These are phyloP conservation scores for Tinospora cordifolia DNA, from an alignment of 164 flowering plant genomes.

Conservation along the genomic window DNA sequence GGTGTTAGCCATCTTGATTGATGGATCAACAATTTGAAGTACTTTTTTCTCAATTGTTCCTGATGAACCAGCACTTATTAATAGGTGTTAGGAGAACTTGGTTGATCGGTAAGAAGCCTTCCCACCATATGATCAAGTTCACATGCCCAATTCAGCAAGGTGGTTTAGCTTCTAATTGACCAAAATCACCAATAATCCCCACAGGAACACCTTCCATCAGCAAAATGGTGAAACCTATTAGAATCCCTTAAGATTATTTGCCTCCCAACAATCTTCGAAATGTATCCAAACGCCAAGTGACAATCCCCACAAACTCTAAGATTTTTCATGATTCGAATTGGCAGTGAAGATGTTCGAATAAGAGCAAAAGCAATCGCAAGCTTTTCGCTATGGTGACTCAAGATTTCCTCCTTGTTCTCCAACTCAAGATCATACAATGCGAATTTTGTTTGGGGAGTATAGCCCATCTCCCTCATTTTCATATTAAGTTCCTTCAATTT, in stretches of 20 bases:
- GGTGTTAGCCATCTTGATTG: no score
- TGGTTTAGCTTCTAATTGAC: not conserved
- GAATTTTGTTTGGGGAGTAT: slow-evolving; percentile 58
- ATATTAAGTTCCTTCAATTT: slow-evolving; percentile 48
- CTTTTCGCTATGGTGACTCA: slow-evolving; percentile 81
- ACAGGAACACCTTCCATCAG: slow-evolving; percentile 79
- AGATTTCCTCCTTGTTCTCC: slow-evolving; percentile 74
- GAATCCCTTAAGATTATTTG: slow-evolving; percentile 66
- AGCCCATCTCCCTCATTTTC: slow-evolving; percentile 66
- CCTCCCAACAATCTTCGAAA: slow-evolving; percentile 55
- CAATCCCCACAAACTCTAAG: slow-evolving; percentile 88
- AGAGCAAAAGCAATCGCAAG: slow-evolving; percentile 85
- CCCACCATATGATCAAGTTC: no score
- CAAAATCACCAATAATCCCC: slow-evolving; percentile 53
- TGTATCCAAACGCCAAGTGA: slow-evolving; percentile 62
- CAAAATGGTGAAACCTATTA: slow-evolving; percentile 80
- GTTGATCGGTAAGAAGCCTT: no score
- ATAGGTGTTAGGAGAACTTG: no score
- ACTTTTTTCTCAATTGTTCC: no score
- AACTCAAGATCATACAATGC: slow-evolving; percentile 71
- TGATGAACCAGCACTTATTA: no score
- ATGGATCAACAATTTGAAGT: no score
- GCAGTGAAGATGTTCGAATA: slow-evolving; percentile 42
- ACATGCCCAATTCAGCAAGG: not conserved
- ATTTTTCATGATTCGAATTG: slow-evolving; percentile 85